Conservation (phyloP, 2,329 filamentous ascomycete genomes). For the Cladosporium halotolerans region DNA sequence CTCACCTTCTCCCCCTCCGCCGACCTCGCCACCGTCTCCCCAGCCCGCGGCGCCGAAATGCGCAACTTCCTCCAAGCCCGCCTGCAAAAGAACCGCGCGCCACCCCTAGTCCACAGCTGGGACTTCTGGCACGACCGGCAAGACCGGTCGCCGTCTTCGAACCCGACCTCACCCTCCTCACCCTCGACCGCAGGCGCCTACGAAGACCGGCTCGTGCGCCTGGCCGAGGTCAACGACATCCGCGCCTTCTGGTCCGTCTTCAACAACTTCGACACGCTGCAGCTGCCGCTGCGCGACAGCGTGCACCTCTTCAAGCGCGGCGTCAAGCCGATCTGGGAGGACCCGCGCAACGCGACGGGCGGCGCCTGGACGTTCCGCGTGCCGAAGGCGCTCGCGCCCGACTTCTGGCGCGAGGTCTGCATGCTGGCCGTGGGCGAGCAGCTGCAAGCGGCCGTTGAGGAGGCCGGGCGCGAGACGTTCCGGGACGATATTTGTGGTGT, state of each 20-base stretch:
- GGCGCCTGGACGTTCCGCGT: constrained; percentile 92
- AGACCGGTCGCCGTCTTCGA: constrained; percentile 25
- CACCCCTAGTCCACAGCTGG: constrained; percentile 47
- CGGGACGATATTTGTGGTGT: constrained; percentile 85
- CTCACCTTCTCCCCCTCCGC: constrained; percentile 2
- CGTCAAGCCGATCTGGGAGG: constrained; percentile 78
- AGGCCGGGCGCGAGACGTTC: constrained; percentile 42
- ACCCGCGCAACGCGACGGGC: constrained; percentile 76
- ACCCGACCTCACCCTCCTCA: constrained; percentile 16
- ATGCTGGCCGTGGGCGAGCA: constrained; percentile 78
- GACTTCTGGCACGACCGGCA: constrained; percentile 48
- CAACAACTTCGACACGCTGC: constrained; percentile 70
- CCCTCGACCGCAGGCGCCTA: constrained; percentile 26
- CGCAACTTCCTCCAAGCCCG: constrained; percentile 36
- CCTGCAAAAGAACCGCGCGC: constrained; percentile 28
- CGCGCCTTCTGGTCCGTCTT: constrained; percentile 46
- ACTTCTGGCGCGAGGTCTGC: constrained; percentile 77
- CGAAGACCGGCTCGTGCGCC: constrained; percentile 41
- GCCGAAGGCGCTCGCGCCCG: constrained; percentile 63
- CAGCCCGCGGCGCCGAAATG: constrained; percentile 73
- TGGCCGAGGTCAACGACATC: constrained; percentile 41
- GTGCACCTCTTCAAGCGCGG: constrained; percentile 77
- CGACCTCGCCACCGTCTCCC: constrained; percentile 57
- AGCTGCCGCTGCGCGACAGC: constrained; percentile 59
- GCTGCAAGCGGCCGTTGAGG: constrained; percentile 65